These are phyloP conservation scores for Solanum hybrid DNA, from an alignment of 305 asterid genomes.

Conservation along the genomic window DNA sequence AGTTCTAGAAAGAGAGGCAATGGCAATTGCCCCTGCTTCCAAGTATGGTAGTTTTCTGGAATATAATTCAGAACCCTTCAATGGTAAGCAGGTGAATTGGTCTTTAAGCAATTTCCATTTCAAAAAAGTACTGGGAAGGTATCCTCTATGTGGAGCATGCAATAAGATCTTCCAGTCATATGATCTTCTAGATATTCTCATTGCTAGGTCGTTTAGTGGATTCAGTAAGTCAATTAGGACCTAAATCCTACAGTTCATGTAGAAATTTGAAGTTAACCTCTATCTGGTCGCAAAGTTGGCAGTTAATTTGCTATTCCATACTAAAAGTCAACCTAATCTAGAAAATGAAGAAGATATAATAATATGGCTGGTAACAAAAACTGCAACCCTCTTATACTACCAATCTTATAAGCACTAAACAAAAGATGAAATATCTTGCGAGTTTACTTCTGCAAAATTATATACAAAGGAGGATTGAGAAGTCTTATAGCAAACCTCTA, in stretches of 20 bases:
- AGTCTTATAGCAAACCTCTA: slow-evolving; percentile 54
- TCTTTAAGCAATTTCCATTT: background rate
- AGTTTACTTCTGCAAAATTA: background rate
- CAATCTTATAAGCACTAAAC: background rate
- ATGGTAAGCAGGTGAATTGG: background rate
- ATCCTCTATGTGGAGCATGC: background rate
- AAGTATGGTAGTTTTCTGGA: background rate
- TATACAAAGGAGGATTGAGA: background rate
- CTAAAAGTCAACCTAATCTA: background rate
- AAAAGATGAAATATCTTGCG: background rate
- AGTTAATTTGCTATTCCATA: background rate
- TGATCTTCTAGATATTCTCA: background rate
- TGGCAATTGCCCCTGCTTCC: background rate
- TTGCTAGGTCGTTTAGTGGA: background rate
- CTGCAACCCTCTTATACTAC: background rate
- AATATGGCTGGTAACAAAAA: background rate
- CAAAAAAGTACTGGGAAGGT: background rate
- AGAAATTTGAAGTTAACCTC: background rate
- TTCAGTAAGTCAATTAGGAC: background rate
- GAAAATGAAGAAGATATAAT: background rate
- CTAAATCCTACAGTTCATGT: background rate
- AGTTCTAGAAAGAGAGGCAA: background rate
- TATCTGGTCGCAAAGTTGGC: background rate
- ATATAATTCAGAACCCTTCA: background rate
- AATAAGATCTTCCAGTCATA: background rate